Evolutionary conservation across 1,284 basidiomycete species (phyloP).

Genomic region (Melampsora americana): DNA sequence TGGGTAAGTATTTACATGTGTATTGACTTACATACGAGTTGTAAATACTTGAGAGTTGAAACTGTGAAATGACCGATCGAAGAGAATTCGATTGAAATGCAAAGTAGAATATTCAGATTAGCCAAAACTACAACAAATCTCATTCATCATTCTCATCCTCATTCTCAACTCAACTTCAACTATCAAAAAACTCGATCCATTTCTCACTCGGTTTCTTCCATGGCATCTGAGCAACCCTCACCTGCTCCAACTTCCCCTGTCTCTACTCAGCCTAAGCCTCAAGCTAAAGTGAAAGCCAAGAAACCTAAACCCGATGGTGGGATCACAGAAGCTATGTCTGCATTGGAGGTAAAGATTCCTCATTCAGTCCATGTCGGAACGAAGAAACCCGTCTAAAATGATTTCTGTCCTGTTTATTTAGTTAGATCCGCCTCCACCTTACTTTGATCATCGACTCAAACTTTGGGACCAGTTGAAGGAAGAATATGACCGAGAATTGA

Average conservation of each 20-base stretch:
- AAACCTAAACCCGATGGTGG: constrained; percentile 18
- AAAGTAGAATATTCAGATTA: background rate
- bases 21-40: too few relatives aligned
- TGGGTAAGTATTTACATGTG: too few relatives aligned
- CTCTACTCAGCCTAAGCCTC: background rate
- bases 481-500: constrained; percentile 76
- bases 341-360: constrained; percentile 9
- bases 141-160: background rate
- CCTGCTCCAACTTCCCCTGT: constrained; percentile 3
- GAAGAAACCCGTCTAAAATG: background rate
- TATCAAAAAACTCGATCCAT: background rate
- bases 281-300: constrained; percentile 6
- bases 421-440: constrained; percentile 78
- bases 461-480: constrained; percentile 86
- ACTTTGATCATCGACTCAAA: constrained; percentile 82
- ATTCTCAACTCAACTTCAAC: background rate
- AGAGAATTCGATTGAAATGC: background rate
- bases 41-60: too few relatives aligned
- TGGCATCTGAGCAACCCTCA: constrained; percentile 12
- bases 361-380: background rate
- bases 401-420: constrained; percentile 53
- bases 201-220: background rate
- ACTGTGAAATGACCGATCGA: too few relatives aligned
- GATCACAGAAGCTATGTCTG: constrained; percentile 12
- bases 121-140: background rate